Evolutionary conservation across 257 asterid species (phyloP).

Genomic region (Solanum lycopersicoides): DNA sequence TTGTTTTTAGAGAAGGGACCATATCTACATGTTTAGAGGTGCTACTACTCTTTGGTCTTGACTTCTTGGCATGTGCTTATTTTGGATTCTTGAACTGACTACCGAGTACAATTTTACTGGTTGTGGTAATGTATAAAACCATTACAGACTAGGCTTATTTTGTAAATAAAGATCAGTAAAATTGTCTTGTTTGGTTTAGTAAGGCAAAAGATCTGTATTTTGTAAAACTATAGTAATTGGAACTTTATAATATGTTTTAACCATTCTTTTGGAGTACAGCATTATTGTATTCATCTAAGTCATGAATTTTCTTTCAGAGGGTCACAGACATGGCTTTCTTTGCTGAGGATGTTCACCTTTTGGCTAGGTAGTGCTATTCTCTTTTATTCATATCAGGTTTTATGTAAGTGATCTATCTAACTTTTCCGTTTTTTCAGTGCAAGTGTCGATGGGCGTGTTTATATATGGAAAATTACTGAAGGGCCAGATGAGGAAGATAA

Average conservation of each 20-base stretch:
- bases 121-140: neutral
- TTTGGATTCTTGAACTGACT: neutral
- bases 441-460: constrained; percentile 89
- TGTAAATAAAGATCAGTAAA: neutral
- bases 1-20: neutral
- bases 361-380: constrained; percentile 64
- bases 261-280: neutral
- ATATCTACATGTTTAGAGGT: neutral
- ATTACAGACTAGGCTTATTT: neutral
- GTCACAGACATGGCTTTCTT: constrained; percentile 99
- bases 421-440: constrained; percentile 48
- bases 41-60: neutral
- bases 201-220: neutral
- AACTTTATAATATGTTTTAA: neutral
- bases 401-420: constrained; percentile 1
- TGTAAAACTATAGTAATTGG: neutral
- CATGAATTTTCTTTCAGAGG: constrained; percentile 53
- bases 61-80: neutral
- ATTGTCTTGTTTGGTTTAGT: neutral
- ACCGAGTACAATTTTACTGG: neutral
- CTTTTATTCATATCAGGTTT: constrained; percentile 1
- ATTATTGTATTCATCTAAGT: neutral
- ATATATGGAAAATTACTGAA: constrained; percentile 91
- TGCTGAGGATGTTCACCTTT: constrained; percentile 95
- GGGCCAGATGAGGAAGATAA: constrained; percentile 92